A percentile compares a stretch with the other conserved stretches of the same genome.
phyloP scores from a whole-genome alignment of 2,329 filamentous ascomycete species.

The Talaromyces islandicus region DNA sequence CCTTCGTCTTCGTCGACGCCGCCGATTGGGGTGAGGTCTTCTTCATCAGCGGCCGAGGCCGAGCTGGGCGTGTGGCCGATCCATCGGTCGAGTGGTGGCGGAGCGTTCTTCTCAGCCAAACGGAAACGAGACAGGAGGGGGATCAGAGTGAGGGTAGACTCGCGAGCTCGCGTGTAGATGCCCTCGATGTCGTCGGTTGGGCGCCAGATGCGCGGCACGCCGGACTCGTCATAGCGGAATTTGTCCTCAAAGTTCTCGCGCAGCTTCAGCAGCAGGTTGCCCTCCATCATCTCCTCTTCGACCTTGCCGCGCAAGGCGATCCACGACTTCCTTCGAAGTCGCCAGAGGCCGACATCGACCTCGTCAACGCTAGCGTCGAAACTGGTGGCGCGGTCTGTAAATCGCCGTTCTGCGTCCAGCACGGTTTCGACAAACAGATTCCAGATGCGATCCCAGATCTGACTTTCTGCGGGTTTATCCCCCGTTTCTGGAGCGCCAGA shows the following conservation, averaged over 20 bases:
- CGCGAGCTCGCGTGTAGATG: constrained; percentile 82
- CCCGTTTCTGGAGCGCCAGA: constrained; percentile 72
- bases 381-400: constrained; percentile 81
- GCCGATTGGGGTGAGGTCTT: constrained; percentile 81
- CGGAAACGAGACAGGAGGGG: constrained; percentile 82
- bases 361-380: constrained; percentile 90
- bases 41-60: constrained; percentile 76
- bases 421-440: constrained; percentile 75
- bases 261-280: constrained; percentile 89
- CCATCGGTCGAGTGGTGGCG: constrained; percentile 79
- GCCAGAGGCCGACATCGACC: constrained; percentile 87
- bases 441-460: constrained; percentile 97
- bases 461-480: constrained; percentile 71
- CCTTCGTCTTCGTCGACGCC: constrained; percentile 92
- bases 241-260: constrained; percentile 99
- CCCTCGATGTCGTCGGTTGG: constrained; percentile 97
- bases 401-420: constrained; percentile 75
- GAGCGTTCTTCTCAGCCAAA: constrained; percentile 64
- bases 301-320: constrained; percentile 81
- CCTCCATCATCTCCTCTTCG: constrained; percentile 97
- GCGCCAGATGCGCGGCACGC: constrained; percentile 93
- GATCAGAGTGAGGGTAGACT: constrained; percentile 86
- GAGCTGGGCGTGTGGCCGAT: constrained; percentile 71
- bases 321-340: constrained; percentile 90
- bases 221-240: constrained; percentile 93